Evolutionary conservation across 2,329 filamentous ascomycete species (phyloP), one percentile per base, ranked within the genome.

Genomic region (Coniochaeta prunicola): DNA sequence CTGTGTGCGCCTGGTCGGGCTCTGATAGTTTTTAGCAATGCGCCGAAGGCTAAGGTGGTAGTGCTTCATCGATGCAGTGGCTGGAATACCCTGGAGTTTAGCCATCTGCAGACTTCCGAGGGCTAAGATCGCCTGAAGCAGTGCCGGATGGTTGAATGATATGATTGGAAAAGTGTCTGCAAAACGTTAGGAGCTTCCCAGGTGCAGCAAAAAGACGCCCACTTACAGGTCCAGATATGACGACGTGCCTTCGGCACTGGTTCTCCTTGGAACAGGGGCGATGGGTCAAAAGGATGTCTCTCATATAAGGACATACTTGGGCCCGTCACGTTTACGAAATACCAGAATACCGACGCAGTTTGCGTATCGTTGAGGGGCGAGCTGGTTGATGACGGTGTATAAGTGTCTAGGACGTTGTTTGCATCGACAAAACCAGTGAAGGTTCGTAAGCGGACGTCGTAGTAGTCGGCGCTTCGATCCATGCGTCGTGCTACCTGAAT

Each of bases 71-170:
- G 92, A 93, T 9, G 91, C 87, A 0, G 89, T 92, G 0, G 86
- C 82, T 0, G 90, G 88, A 1, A 84, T 83, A 30, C 82, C 79
- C 68, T 96, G 89, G 4, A 96, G 78, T 65, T 89, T 90, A 30
- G 93, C 89, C 66, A 97, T 92, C 67, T 97, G 93, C 45, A 97
- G 75, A 70, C 90, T 93, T 26, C 89, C 88, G 36, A 97, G 73
- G 0, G 93, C 93, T 36, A 97, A 83, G 72, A 97, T 96, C 9
- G 92, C 90, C 68, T 97, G 93, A 21, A 97, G 80, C 0, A 97
- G 80, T 0, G 89, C 91, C n/a, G 91, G 90, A 65, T 97, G 85
- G 59, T 88, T 87, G 56, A 97, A 81, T 0, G 94, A 89, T 63
- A 93, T 84, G 61, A 92, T 83, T 0, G 93, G 92, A 64, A 97